Percentiles rank a stretch among this genome's conserved stretches.
These are phyloP conservation scores for Periconia macrospinosa DNA, from an alignment of 2,329 filamentous ascomycete genomes.

Conservation along the genomic window DNA sequence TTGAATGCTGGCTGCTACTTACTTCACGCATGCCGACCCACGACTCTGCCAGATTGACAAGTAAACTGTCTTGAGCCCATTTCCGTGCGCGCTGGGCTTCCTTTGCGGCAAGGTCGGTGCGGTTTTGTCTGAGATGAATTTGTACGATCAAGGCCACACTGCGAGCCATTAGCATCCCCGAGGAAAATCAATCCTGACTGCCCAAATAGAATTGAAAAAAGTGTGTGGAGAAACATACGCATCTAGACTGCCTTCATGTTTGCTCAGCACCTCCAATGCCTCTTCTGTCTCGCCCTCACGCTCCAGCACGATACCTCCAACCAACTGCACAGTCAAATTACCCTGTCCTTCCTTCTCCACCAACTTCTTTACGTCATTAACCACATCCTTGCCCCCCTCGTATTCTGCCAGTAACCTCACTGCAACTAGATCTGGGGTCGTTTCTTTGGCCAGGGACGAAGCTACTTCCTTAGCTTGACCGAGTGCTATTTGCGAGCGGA, in stretches of 20 bases:
- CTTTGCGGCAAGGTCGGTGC: constrained; percentile 85
- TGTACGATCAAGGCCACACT: constrained; percentile 88
- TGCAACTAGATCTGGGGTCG: constrained; percentile 72
- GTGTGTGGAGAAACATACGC: constrained; percentile 55
- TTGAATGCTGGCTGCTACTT: constrained; percentile 39
- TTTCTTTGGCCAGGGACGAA: constrained; percentile 65
- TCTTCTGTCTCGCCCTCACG: constrained; percentile 80
- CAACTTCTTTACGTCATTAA: constrained; percentile 69
- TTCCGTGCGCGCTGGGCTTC: constrained; percentile 83
- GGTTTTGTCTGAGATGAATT: constrained; percentile 89
- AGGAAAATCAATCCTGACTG: neutral
- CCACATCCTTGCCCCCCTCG: constrained; percentile 39
- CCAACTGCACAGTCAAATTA: constrained; percentile 78
- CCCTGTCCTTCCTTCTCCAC: constrained; percentile 65
- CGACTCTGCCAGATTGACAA: constrained; percentile 92
- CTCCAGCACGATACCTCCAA: constrained; percentile 81
- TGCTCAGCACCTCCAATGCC: constrained; percentile 74
- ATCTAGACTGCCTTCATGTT: constrained; percentile 80
- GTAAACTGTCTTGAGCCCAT: constrained; percentile 92
- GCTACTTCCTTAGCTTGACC: constrained; percentile 76
- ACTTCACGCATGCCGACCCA: constrained; percentile 91
- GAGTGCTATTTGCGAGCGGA: constrained; percentile 81
- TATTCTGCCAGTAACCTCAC: constrained; percentile 75
- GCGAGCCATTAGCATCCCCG: neutral
- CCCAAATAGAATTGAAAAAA: neutral